Base-by-base conservation (phyloP, 306 rosid genomes). In the Lathyrus oleraceus region DNA sequence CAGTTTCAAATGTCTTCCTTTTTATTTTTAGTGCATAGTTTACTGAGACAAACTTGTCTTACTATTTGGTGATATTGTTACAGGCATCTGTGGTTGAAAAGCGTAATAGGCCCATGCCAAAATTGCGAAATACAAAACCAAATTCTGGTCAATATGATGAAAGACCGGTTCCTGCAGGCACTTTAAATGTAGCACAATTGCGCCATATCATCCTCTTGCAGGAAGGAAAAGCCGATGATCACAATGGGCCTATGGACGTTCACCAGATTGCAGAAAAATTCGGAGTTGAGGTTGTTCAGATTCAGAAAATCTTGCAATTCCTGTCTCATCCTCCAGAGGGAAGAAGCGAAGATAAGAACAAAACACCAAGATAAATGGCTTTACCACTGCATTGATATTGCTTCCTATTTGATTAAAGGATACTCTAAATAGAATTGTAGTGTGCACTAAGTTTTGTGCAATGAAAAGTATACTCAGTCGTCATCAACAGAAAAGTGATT, bases 221-320 rank as follows among this genome's bases (percentile, higher is more conserved):
- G 52, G 86, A 86, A 76, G 96, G 96, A 38, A 95, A 89, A 84
- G 91, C 96, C 32, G 92, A 85, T 42, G 96, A 91, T 74, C 86
- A 86, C 66, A 63, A 78, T 15, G 95, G 99, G 5, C 86, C 83
- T 8, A 89, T 95, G 97, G 85, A 79, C 32, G 73, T 35, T 69
- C 76, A 77, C 19, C 89, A 73, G 83, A 91, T 91, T 23, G 96
- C 99, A 4, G 82, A 85, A 60, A 89, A 70, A 23, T 89, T 78
- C 57, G 48, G 30, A 44, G 81, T 92, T 5, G 87, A 88, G 25
- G 82, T 62, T 8, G 73, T 59, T 4, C 87, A 91, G 83, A 74
- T 95, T 71, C 78, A 74, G 60, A 85, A 65, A 76, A 82, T 89
- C 64, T 30, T 89, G 76, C 89, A 86, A 80, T 95, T 88, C 67